A percentile compares a stretch with the other conserved stretches of the same genome.
phyloP scores from a whole-genome alignment of 2,329 filamentous ascomycete genomes.

The Colletotrichum gigasporum region DNA sequence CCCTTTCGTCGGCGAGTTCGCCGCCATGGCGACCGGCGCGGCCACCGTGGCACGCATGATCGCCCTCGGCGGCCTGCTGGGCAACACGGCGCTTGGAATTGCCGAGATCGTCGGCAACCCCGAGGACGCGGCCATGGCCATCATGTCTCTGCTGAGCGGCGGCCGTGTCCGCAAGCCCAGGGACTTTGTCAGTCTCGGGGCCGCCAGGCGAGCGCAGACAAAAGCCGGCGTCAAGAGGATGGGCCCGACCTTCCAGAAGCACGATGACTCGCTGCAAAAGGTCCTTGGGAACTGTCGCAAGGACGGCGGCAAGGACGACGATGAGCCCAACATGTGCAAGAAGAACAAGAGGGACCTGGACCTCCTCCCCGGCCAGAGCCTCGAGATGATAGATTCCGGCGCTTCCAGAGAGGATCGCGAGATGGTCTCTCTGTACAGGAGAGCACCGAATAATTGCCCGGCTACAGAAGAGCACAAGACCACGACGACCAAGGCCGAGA shows the following conservation, averaged over 20 bases:
- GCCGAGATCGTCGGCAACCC: conserved; percentile 1
- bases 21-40: background rate
- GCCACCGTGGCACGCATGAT: conserved; percentile 15
- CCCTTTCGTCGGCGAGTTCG: conserved; percentile 6
- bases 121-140: conserved; percentile 1
- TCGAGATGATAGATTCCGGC: too few species aligned
- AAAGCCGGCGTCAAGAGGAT: background rate
- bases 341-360: background rate
- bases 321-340: background rate
- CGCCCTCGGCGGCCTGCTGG: background rate
- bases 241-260: background rate
- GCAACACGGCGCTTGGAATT: conserved; percentile 1
- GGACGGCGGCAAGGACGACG: background rate
- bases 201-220: background rate
- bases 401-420: too few species aligned
- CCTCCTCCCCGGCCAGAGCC: too few species aligned
- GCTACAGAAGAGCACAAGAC: too few species aligned
- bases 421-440: background rate
- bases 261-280: conserved; percentile 3
- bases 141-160: conserved; percentile 1
- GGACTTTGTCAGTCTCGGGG: background rate
- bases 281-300: background rate
- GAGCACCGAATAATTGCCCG: background rate
- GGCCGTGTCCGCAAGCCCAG: background rate
- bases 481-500: too few species aligned